Percentiles rank a stretch among this genome's conserved stretches.
These are phyloP conservation scores for Bruguiera parviflora DNA, from an alignment of 345 rosid genomes.

Conservation along the genomic window DNA sequence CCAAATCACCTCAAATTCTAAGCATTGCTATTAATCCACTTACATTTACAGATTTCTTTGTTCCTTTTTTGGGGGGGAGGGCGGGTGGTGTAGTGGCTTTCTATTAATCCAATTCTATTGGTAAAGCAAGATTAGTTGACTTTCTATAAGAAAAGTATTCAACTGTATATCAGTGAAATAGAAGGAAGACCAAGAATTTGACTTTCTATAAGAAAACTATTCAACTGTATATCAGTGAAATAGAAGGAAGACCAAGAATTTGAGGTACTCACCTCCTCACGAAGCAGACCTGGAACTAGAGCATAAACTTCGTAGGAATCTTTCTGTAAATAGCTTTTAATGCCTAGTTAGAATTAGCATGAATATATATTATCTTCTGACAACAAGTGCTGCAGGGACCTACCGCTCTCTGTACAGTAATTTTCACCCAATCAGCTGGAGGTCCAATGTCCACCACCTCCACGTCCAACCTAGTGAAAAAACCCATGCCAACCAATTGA, in stretches of 20 bases:
- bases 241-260: neutral
- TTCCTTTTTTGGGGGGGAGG: no score
- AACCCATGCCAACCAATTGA: constrained; percentile 1
- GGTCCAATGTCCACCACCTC: constrained; percentile 54
- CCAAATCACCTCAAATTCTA: no score
- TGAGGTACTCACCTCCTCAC: constrained; percentile 52
- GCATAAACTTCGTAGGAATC: constrained; percentile 71
- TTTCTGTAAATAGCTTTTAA: constrained; percentile 36
- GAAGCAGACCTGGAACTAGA: constrained; percentile 67
- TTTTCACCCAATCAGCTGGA: constrained; percentile 76
- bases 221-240: neutral
- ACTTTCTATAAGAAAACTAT: neutral
- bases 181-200: neutral
- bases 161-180: neutral
- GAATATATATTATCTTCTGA: neutral
- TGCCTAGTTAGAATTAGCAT: neutral
- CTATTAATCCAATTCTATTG: neutral
- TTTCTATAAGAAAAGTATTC: neutral
- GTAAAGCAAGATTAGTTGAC: neutral
- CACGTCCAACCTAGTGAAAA: constrained; percentile 44
- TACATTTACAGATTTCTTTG: no score
- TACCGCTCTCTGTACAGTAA: constrained; percentile 65
- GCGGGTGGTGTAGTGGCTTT: no score
- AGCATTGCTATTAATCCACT: no score
- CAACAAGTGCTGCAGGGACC: constrained; percentile 18